phyloP scores from a whole-genome alignment of 176 grass and related monocot species.

The Tuctoria greenei region DNA sequence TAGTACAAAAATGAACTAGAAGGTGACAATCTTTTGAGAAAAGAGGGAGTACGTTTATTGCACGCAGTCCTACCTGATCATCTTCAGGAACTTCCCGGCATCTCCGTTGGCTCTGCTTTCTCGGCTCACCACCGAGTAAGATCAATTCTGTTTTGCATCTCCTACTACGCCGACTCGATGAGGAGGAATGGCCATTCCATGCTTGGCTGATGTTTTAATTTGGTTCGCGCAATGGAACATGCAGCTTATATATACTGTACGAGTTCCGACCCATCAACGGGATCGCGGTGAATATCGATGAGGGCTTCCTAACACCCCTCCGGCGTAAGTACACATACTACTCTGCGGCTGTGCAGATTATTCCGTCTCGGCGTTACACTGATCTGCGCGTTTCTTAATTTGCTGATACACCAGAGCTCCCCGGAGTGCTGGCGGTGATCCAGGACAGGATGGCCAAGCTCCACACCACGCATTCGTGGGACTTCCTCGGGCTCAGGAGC shows the following conservation, averaged over 20 bases:
- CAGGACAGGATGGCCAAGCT: slow-evolving; percentile 2
- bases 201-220: not conserved
- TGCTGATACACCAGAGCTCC: slow-evolving; percentile 6
- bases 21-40: too few species aligned
- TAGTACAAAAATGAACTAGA: too few species aligned
- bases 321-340: not conserved
- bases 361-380: not conserved
- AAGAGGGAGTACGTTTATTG: too few species aligned
- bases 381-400: not conserved
- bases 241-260: slow-evolving; percentile 21
- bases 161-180: not conserved
- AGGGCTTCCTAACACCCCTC: not conserved
- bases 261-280: not conserved
- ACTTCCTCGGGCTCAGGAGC: slow-evolving; percentile 29
- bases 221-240: not conserved
- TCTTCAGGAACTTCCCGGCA: not conserved
- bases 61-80: slow-evolving; percentile 17
- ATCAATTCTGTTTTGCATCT: not conserved
- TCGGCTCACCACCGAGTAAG: slow-evolving; percentile 10
- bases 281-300: slow-evolving; percentile 32
- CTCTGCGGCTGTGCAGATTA: too few species aligned
- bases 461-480: slow-evolving; percentile 48
- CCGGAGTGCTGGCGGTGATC: slow-evolving; percentile 28
- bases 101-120: not conserved
- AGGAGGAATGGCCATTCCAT: not conserved